Conservation (phyloP, 805 yeast genomes). For the Ogataea parapolymorpha region DNA sequence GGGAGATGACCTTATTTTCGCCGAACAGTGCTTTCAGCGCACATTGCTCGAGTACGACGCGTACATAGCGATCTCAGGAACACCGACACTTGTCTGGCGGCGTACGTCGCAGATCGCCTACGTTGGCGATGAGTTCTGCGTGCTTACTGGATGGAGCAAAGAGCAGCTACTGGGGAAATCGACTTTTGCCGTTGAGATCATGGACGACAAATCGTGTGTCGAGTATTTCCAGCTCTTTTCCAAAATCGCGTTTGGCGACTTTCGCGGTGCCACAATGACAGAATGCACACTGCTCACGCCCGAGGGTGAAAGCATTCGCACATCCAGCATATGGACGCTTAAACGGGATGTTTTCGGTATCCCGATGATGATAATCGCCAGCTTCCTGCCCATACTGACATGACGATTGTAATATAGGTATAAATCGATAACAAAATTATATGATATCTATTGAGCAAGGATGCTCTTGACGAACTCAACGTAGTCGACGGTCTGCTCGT, state of each 20-base stretch:
- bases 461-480: constrained; percentile 92
- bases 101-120: constrained; percentile 94
- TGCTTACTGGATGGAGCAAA: constrained; percentile 85
- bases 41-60: constrained; percentile 86
- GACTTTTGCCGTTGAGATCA: constrained; percentile 73
- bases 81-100: constrained; percentile 95
- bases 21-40: constrained; percentile 95
- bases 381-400: constrained; percentile 73
- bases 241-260: constrained; percentile 86
- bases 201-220: constrained; percentile 84
- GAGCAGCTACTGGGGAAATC: constrained; percentile 63
- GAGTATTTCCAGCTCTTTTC: constrained; percentile 85
- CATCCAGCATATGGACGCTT: constrained; percentile 88
- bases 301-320: constrained; percentile 52
- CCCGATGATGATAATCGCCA: constrained; percentile 96
- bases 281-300: constrained; percentile 74
- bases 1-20: constrained; percentile 87
- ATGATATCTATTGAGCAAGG: constrained; percentile 64
- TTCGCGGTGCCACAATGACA: constrained; percentile 83
- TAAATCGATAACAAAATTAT: not conserved
- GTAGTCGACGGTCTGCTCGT: constrained; percentile 93
- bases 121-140: constrained; percentile 90
- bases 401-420: constrained; percentile 12
- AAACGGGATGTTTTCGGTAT: constrained; percentile 94
- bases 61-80: constrained; percentile 79